Evolutionary conservation across 192 early-diverging fungal species (phyloP), one percentile per base, ranked within the genome.

Genomic region (Irineochytrium annulatum): DNA sequence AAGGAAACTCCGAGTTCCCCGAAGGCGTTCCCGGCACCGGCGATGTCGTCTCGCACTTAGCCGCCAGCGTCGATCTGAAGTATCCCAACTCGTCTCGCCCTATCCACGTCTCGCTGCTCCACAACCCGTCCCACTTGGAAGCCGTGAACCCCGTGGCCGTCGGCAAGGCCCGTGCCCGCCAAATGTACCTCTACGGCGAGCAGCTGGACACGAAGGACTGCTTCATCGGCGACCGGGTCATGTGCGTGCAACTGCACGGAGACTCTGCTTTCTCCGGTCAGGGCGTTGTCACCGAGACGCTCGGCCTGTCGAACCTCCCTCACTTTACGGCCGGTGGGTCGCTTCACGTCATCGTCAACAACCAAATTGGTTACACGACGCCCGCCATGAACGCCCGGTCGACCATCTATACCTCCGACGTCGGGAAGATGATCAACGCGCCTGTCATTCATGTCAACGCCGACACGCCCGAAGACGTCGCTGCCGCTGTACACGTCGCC

Each of bases 381-480:
- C 93, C 92, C 14, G 90, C 91, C 8, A 87, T 88, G 63, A 98
- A 98, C 64, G 90, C 94, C 0, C 87, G 95, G 33, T 92, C 90
- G 1, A 91, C 90, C 5, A 77, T 86, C 20, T 96, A 98, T 72
- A 89, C 88, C 28, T 92, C 89, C 0, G 95, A 98, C 59, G 87
- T 98, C 65, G 95, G 87, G 27, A 98, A 98, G 71, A 91, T 96
- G 81, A 92, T 98, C 74, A 89, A 92, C 67, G 89, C 90, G 1
- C 94, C 95, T 3, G 87, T 98, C 4, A 86, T 98, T 34, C 95
- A 98, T 62, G 95, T 96, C 63, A 98, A 98, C 67, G 93, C 91
- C 29, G 94, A 96, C 62, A 85, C 85, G 59, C 93, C 95, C 19
- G 94, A 82, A 62, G 95, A 96, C 49, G 95, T 98, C 17, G 88